These are phyloP conservation scores for Peronospora belbahrii DNA, from an alignment of 352 stramenopile species.

Conservation along the genomic window DNA sequence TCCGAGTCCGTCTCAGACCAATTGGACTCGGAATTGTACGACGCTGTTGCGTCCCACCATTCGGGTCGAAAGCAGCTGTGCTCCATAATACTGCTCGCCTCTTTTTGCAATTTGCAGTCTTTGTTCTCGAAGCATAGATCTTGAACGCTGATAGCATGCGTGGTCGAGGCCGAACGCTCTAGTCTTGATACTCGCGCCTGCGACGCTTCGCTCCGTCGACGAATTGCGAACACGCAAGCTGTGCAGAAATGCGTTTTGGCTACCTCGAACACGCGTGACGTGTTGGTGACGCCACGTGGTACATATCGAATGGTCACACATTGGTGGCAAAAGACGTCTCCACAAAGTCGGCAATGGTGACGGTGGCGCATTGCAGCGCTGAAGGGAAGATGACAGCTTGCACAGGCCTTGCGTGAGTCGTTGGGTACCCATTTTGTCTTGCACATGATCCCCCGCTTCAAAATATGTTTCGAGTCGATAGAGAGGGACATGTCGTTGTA, in stretches of 20 bases:
- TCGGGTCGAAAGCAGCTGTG: constrained; percentile 6
- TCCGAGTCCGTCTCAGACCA: constrained; percentile 42
- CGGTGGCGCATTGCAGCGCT: constrained; percentile 44
- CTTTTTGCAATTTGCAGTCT: constrained; percentile 7
- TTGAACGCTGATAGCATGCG: constrained; percentile 1
- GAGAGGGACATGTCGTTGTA: constrained; percentile 51
- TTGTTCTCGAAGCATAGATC: constrained; percentile 5
- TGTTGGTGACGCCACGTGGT: constrained; percentile 12
- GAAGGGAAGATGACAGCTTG: constrained; percentile 54
- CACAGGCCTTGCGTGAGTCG: constrained; percentile 39
- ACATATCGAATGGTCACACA: constrained; percentile 53
- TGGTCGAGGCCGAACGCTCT: constrained; percentile 1
- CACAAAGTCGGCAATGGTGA: constrained; percentile 69
- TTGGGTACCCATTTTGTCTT: constrained; percentile 55
- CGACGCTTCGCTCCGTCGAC: constrained; percentile 14
- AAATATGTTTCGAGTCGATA: constrained; percentile 58
- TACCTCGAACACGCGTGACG: constrained; percentile 43
- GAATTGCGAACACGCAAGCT: constrained; percentile 41
- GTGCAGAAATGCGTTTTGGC: constrained; percentile 56
- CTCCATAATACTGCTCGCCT: constrained; percentile 4
- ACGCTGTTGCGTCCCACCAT: constrained; percentile 23
- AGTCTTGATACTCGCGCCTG: constrained; percentile 2
- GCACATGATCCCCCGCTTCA: constrained; percentile 39
- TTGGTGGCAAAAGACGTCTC: constrained; percentile 68
- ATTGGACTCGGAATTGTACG: constrained; percentile 26